These are phyloP conservation scores for Scenedesmus sp. DNA, from an alignment of 163 green algal genomes.

Conservation along the genomic window DNA sequence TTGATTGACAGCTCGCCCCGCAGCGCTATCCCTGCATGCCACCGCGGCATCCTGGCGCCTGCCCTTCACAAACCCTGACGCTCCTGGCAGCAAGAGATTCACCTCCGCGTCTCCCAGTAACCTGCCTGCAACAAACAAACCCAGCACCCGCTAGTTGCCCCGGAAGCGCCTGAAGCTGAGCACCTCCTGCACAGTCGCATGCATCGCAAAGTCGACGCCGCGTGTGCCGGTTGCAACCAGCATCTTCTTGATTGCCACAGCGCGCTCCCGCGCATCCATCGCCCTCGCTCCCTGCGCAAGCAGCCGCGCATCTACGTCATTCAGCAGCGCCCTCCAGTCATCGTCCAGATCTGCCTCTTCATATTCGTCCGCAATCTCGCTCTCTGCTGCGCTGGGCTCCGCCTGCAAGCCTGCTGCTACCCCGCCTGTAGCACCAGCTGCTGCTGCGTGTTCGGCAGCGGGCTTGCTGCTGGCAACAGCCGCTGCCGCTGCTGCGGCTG, in stretches of 20 bases:
- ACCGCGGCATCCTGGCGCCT: too few relatives aligned
- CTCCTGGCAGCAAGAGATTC: too few relatives aligned
- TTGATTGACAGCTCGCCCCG: too few relatives aligned
- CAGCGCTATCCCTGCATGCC: too few relatives aligned
- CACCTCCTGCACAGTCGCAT: slow-evolving; percentile 28
- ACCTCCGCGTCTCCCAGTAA: background rate
- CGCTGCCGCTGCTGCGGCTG: slow-evolving; percentile 45
- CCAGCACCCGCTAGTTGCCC: background rate
- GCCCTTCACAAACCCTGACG: too few relatives aligned
- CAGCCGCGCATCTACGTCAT: slow-evolving; percentile 47
- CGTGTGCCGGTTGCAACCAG: slow-evolving; percentile 41
- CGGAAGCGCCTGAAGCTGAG: slow-evolving; percentile 26
- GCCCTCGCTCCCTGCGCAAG: background rate
- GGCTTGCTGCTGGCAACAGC: background rate
- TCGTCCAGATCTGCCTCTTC: slow-evolving; percentile 45
- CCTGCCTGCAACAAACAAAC: background rate
- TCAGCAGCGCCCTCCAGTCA: slow-evolving; percentile 42
- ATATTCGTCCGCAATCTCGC: slow-evolving; percentile 47
- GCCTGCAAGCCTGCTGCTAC: background rate
- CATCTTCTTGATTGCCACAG: slow-evolving; percentile 52
- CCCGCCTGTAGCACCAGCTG: background rate
- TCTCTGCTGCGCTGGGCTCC: background rate
- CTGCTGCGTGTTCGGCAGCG: background rate
- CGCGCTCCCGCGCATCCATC: slow-evolving; percentile 44
- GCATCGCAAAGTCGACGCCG: slow-evolving; percentile 50